Base-by-base conservation (phyloP, 164 flowering plant species). In the Sedum album region DNA sequence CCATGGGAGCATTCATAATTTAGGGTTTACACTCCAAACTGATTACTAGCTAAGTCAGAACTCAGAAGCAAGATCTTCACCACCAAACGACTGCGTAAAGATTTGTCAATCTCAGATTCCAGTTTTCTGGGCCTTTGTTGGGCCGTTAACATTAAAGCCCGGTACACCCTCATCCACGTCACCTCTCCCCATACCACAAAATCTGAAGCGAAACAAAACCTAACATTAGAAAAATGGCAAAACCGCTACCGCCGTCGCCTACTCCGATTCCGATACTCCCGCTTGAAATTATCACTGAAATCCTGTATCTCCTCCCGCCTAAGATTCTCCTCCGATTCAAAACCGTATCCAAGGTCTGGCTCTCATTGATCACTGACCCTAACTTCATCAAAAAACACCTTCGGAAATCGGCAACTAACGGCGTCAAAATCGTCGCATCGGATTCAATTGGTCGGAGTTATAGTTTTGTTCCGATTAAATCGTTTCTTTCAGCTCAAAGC, bases 291-390 rank as follows among this genome's bases (percentile, higher is more conserved):
- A 35, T 68, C 10, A 2, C 44, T 33, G 39, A 68, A 31, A 36
- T 68, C 28, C 65, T 68, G 6, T 20, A 48, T 6, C 33, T 64
- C 10, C 44, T 68, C 6, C 65, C 35, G 4, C 42, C 41, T n/a
- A 68, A 38, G n/a, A 2, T 20, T 11, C 48, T 68, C 49, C 42
- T 31, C 41, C 39, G 41, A 68, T 68, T 57, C 63, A 68, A 57
- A 31, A 11, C 33, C 31, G 70, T 68, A 1, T 68, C 65, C 70
- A 68, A 68, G 30, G 8, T 25, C 20, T 68, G 64, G 65, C 49
- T 35, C 41, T 53, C 44, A 28, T 51, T 68, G 20, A 68, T 68
- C 31, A 55, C 70, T 49, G 49, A 68, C 30, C 64, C 70, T 5
- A 18, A 36, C 20, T 39, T 39, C 42, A 14, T 39, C 39, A 36